Evolutionary conservation across 257 asterid genomes (phyloP), one percentile per base, ranked within the genome.

Genomic region (Cordia subcordata): DNA sequence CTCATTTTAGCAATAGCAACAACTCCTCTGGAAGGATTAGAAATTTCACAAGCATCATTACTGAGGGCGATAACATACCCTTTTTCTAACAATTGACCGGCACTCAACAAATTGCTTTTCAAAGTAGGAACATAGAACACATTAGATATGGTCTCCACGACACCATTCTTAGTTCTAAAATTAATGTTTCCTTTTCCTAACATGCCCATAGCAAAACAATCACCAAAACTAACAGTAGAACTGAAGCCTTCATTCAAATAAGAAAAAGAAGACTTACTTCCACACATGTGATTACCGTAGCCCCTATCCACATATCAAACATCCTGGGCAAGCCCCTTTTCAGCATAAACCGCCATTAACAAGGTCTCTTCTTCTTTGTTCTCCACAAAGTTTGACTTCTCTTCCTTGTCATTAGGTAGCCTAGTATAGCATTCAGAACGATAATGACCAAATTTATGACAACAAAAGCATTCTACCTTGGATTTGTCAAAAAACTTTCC

Each of bases 271-370:
- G 21, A 10, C 55, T 35, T 62, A 5, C 42, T 59, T 32, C 67
- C 27, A 38, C 71, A 32, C 49, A 65, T 65, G 35, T 65, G 64
- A 21, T 65, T 65, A 17, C 32, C 63, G 44, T n/a, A 69, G 2
- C 50, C 47, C 1, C 53, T 59, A 20, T 60, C 62, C 33, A 59
- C 13, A 64, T 68, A 68, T 50, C 52, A 56, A 0, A 55, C 37
- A 46, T 56, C 19, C n/a, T 55, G 38, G 10, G 11, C 0, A 5
- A 42, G 49, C n/a, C 19, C 17, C 10, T 35, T 53, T 12, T 10
- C 44, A 33, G 15, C 10, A 33, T 35, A 51, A 12, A 12, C 8
- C 21, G 12, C 58, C 63, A 64, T 64, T 27, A 46, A 64, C 13
- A 46, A 33, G 27, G 70, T 38, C 1, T 39, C 17, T 3, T 19